Base-by-base conservation (phyloP, 176 grass and related monocot genomes). In the Bromus sterilis region DNA sequence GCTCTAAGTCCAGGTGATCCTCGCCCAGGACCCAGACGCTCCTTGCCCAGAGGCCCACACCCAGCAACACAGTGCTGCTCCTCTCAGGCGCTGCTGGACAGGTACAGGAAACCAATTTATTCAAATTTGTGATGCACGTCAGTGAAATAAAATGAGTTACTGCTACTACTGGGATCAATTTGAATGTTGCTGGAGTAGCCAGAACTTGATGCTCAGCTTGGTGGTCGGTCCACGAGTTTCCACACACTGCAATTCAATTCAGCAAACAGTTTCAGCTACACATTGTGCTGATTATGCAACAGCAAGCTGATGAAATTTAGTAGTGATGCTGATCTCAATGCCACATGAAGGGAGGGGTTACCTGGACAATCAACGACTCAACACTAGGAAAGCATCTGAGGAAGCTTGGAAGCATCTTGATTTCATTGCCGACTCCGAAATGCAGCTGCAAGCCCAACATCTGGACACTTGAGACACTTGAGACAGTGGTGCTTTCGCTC, bases 311-410 rank as follows among this genome's bases (percentile, higher is more conserved):
- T 68, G 34, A 33, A 67, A 67, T 40, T n/a, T n/a, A n/a, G 67
- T 18, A 71, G 24, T 26, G 49, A 20, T 21, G 53, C n/a, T 56
- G 69, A 24, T 71, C 6, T 43, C n/a, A 71, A 44, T n/a, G n/a
- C n/a, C n/a, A n/a, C n/a, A n/a, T n/a, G 67, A 28, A 73, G 26
- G 13, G 11, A 11, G 4, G 7, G 40, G 40, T 14, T 77, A 87
- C 86, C 86, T 70, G 3, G 18, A 87, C 33, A n/a, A 39, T 53
- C 6, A 87, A 20, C 0, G 41, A 64, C 4, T 78, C 40, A 2
- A 78, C 13, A 11, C 58, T 70, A 25, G 86, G 86, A 59, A 87
- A 87, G 33, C 85, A 82, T 53, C 30, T 82, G 16, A 87, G 85
- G 24, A 87, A 82, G 21, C 63, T 60, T 12, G 32, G 49, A 9